A percentile compares a stretch with the other conserved stretches of the same genome.
Evolutionary conservation across 306 rosid genomes (phyloP).

Genomic region (Mucuna pruriens): DNA sequence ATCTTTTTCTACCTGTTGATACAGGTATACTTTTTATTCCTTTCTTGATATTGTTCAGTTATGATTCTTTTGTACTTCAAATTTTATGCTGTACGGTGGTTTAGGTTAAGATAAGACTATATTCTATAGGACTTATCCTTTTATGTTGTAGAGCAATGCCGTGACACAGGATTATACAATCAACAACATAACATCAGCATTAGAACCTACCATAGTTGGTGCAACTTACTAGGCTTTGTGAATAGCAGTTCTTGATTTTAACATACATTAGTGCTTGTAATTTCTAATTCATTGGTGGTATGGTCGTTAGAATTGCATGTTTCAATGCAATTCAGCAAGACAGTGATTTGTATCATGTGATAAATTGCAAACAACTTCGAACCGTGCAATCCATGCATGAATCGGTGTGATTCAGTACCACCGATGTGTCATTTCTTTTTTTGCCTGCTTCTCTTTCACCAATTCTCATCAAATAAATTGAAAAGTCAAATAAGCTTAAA

Average conservation of each 20-base stretch:
- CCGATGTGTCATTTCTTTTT: neutral
- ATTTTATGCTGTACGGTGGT: neutral
- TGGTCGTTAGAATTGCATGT: neutral
- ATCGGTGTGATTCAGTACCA: neutral
- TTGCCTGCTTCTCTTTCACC: neutral
- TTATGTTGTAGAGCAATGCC: neutral
- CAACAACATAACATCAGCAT: neutral
- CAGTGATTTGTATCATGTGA: neutral
- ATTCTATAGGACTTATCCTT: conserved; percentile 9
- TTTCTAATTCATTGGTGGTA: conserved; percentile 1
- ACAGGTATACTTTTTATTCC: conserved; percentile 61
- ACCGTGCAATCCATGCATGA: neutral
- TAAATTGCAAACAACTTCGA: neutral
- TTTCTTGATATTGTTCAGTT: conserved; percentile 19
- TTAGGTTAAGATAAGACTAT: conserved; percentile 20
- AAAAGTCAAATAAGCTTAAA: neutral
- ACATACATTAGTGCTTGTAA: neutral
- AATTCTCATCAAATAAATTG: neutral
- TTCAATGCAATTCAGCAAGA: neutral
- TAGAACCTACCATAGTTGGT: conserved; percentile 19
- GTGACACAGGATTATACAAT: neutral
- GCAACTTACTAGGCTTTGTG: neutral
- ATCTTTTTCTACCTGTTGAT: conserved; percentile 83
- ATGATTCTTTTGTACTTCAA: neutral
- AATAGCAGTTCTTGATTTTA: conserved; percentile 1